These are phyloP conservation scores for Suillus decipiens DNA, from an alignment of 768 basidiomycete species.

Conservation along the genomic window DNA sequence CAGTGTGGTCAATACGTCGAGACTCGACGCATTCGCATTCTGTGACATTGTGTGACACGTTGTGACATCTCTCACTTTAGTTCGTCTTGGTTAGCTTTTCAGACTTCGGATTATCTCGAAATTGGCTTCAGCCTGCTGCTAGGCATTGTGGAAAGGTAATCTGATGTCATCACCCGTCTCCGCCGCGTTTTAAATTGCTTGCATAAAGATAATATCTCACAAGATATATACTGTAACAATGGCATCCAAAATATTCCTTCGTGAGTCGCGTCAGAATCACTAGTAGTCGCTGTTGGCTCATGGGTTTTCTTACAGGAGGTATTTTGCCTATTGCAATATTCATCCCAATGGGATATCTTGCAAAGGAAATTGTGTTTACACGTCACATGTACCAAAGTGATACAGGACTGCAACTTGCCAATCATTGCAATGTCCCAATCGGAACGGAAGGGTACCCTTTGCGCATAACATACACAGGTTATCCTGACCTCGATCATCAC, in stretches of 20 bases:
- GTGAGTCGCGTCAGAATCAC: background rate
- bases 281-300: background rate
- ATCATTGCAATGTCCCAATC: slow-evolving; percentile 34
- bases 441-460: slow-evolving; percentile 26
- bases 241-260: slow-evolving; percentile 6
- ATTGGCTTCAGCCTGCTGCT: no score
- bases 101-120: no score
- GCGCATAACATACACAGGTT: slow-evolving; percentile 42
- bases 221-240: background rate
- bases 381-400: slow-evolving; percentile 17
- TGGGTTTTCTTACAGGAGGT: slow-evolving; percentile 13
- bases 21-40: background rate
- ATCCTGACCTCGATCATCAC: slow-evolving; percentile 34
- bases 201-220: no score
- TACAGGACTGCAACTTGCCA: slow-evolving; percentile 21
- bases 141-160: background rate
- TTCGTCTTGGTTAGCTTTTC: no score
- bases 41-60: background rate
- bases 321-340: slow-evolving; percentile 24
- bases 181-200: background rate
- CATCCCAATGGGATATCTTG: slow-evolving; percentile 16
- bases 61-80: background rate
- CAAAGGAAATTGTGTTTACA: slow-evolving; percentile 17
- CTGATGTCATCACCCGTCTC: background rate
- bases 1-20: background rate